Evolutionary conservation across 2,329 filamentous ascomycete genomes (phyloP).

Genomic region (Magnaporthiopsis incrustans): DNA sequence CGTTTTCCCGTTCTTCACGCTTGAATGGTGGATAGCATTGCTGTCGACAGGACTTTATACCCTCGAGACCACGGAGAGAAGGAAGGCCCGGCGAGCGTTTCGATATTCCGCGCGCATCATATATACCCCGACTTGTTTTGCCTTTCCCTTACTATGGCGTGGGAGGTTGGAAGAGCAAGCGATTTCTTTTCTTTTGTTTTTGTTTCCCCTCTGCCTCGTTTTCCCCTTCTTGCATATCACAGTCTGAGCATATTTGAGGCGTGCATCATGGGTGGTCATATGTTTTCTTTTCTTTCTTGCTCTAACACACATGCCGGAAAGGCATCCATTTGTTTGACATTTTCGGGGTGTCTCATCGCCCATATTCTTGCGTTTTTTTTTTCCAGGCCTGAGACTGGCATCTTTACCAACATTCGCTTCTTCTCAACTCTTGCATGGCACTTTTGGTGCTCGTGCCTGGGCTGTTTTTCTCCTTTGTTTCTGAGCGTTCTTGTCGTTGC

Average conservation of each 20-base stretch:
- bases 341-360: neutral
- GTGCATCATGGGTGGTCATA: neutral
- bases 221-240: neutral
- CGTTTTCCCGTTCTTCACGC: neutral
- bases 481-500: neutral
- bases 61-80: slow-evolving; percentile 1
- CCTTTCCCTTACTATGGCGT: neutral
- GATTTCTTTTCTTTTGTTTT: neutral
- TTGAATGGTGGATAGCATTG: neutral
- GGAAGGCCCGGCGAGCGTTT: neutral
- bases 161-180: neutral
- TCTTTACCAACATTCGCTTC: neutral
- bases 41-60: slow-evolving; percentile 3
- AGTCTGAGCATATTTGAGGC: neutral
- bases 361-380: neutral
- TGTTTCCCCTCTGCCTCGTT: neutral
- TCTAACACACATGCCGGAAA: neutral
- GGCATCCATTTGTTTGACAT: neutral
- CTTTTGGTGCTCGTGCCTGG: neutral
- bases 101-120: neutral
- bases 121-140: neutral
- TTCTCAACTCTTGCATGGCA: neutral
- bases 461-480: neutral
- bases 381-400: neutral
- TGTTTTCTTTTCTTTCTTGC: neutral